Base-by-base conservation (phyloP, 768 basidiomycete genomes). In the Boletus sp. region DNA sequence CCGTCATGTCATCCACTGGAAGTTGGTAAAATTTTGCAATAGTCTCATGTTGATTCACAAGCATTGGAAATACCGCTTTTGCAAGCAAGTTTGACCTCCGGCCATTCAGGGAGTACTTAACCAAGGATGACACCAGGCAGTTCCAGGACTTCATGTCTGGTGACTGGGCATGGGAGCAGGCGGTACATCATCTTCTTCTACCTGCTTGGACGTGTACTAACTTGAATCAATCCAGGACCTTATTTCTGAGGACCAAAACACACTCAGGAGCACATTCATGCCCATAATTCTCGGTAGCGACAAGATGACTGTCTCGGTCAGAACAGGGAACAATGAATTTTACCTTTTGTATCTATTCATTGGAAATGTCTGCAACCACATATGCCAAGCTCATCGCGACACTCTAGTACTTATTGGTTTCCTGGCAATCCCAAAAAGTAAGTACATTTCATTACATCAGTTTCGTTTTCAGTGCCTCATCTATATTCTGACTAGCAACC, bases 341-440 rank as follows among this genome's bases (percentile, higher is more conserved):
- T 60, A 60, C 28, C 59, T 53, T 1, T 15, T 66, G 7, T 66
- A 66, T 35, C 40, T 57, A 9, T 63, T 50, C 1, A 46, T 66
- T 12, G 61, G 64, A 4, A 65, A 66, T 42, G 30, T 61, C 9
- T 50, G 54, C 24, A 65, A 65, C 45, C 57, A 56, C 20, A 49
- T 61, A 17, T 29, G 18, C 9, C 7, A 18, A 5, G 55, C 61
- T 5, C 61, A 64, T 20, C 12, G 32, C 1, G 29, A 53, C 36
- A 42, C 52, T 7, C 7, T 45, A 4, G 32, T 62, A 0, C 20
- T 65, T 1, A 32, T 62, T 18, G 63, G 47, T 0, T 74, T 73
- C 49, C 62, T 74, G 3, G 54, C 66, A 1, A 72, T 75, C 44
- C 65, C 68, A 5, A 71, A 74, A 63, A 54, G 72, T 57, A 47